These are phyloP conservation scores for Peronospora belbahrii DNA, from an alignment of 352 stramenopile species.

Conservation along the genomic window DNA sequence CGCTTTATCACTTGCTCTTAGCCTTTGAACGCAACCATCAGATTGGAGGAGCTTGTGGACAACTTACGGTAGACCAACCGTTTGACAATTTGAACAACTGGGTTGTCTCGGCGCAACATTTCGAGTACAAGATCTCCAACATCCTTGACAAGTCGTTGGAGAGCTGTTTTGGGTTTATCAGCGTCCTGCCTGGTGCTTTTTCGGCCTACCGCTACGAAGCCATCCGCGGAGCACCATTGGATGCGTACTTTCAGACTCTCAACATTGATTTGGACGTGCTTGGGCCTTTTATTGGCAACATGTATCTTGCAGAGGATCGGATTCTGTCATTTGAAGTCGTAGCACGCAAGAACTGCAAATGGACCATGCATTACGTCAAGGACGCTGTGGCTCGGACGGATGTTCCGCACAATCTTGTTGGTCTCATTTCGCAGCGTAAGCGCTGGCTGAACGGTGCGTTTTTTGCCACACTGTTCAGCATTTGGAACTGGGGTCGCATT, in stretches of 20 bases:
- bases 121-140: constrained; percentile 89
- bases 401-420: constrained; percentile 76
- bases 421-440: constrained; percentile 75
- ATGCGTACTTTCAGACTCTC: constrained; percentile 84
- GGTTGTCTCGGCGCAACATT: constrained; percentile 82
- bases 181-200: constrained; percentile 76
- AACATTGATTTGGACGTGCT: constrained; percentile 74
- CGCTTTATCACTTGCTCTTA: constrained; percentile 70
- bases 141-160: constrained; percentile 84
- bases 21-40: constrained; percentile 74
- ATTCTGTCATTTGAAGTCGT: constrained; percentile 84
- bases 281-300: constrained; percentile 79
- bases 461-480: constrained; percentile 83
- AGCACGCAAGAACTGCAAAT: constrained; percentile 71
- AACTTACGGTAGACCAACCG: constrained; percentile 76
- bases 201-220: constrained; percentile 81
- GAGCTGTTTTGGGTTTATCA: constrained; percentile 85
- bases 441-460: constrained; percentile 85
- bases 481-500: constrained; percentile 79
- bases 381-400: constrained; percentile 77
- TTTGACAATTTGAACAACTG: constrained; percentile 82
- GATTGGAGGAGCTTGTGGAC: constrained; percentile 74
- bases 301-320: constrained; percentile 84
- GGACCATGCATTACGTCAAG: constrained; percentile 86
- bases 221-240: constrained; percentile 63